Conservation (phyloP, 495 filamentous ascomycete genomes). For the Penicillium angulare region DNA sequence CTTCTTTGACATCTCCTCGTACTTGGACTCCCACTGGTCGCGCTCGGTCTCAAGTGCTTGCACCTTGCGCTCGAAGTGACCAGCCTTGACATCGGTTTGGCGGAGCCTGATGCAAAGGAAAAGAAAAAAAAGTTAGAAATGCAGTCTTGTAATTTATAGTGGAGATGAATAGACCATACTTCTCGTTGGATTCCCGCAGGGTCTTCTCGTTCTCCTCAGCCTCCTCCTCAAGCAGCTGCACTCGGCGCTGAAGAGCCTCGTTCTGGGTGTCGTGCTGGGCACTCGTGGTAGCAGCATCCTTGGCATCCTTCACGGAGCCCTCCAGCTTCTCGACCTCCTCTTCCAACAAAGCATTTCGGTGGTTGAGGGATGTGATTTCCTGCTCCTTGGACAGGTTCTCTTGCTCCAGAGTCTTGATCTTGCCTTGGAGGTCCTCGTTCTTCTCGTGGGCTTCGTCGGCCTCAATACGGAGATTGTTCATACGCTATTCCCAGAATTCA, state of each 20-base stretch:
- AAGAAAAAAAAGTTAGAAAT: conserved; percentile 9
- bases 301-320: conserved; percentile 68
- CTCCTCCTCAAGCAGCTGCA: conserved; percentile 96
- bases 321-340: conserved; percentile 88
- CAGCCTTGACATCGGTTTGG: conserved; percentile 98
- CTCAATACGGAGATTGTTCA: conserved; percentile 89
- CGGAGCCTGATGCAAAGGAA: conserved; percentile 80
- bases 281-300: conserved; percentile 72
- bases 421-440: conserved; percentile 80
- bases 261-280: conserved; percentile 76
- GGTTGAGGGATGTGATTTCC: conserved; percentile 90
- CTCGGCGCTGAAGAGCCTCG: conserved; percentile 82
- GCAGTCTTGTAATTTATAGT: neutral
- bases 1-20: conserved; percentile 93
- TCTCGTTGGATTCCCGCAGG: conserved; percentile 94
- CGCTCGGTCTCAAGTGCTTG: conserved; percentile 86
- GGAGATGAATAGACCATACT: conserved; percentile 59
- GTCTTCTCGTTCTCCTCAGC: conserved; percentile 93
- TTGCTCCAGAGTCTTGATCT: conserved; percentile 88
- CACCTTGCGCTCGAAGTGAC: conserved; percentile 99
- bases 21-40: conserved; percentile 93
- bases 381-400: conserved; percentile 96
- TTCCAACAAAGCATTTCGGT: conserved; percentile 90
- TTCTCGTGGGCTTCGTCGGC: conserved; percentile 75
- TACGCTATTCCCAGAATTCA: conserved; percentile 61